Percentiles rank a stretch among this genome's conserved stretches.
These are phyloP conservation scores for Termitomyces sp. DNA, from an alignment of 768 basidiomycete genomes.

Conservation along the genomic window DNA sequence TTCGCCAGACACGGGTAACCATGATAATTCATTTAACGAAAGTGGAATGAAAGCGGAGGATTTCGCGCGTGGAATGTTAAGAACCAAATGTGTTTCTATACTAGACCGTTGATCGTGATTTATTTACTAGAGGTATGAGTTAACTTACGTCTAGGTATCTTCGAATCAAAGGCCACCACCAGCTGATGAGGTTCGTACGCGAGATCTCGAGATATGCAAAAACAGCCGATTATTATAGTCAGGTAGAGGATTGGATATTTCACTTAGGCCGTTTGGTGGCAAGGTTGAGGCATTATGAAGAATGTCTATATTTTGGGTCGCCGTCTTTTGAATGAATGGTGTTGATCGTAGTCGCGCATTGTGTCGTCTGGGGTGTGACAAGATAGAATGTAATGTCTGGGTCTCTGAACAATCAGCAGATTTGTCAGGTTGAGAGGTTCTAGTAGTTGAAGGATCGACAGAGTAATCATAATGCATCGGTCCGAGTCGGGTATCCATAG, in stretches of 20 bases:
- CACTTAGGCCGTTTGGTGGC: background rate
- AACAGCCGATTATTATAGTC: constrained; percentile 1
- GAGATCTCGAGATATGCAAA: constrained; percentile 11
- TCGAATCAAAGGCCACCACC: constrained; percentile 20
- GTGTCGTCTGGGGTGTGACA: background rate
- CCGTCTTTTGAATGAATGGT: background rate
- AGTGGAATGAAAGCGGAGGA: background rate
- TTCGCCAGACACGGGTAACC: background rate
- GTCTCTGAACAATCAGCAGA: background rate
- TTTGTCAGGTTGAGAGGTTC: background rate
- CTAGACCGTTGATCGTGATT: background rate
- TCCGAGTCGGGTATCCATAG: background rate
- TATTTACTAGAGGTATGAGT: background rate
- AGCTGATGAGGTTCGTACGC: constrained; percentile 22
- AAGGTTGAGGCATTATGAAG: background rate
- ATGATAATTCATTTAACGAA: background rate
- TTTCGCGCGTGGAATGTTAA: background rate
- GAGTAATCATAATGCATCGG: background rate
- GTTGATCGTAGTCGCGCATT: background rate
- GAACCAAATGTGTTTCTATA: background rate
- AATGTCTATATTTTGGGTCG: background rate
- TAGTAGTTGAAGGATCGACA: background rate
- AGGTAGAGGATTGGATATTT: background rate
- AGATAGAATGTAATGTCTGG: background rate
- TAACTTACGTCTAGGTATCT: background rate